phyloP scores from a whole-genome alignment of 78 protist genomes.

The Isochrysis galbana region DNA sequence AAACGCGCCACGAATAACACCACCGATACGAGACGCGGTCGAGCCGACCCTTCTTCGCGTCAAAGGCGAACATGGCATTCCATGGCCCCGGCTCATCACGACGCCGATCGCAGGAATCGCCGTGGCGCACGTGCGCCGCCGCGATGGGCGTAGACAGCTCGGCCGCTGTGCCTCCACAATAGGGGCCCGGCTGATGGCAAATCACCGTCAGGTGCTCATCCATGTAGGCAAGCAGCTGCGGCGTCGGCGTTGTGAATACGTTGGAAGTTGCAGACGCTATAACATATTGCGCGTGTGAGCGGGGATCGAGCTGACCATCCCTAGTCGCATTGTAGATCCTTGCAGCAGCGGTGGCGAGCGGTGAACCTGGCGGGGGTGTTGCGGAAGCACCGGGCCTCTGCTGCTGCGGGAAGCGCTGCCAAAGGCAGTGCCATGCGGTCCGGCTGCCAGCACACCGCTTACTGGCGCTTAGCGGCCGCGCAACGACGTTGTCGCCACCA shows the following conservation, averaged over 20 bases:
- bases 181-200: not conserved
- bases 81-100: not conserved
- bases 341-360: not conserved
- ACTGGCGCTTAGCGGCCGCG: not conserved
- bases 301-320: not conserved
- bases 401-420: conserved; percentile 15
- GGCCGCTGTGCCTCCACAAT: not conserved
- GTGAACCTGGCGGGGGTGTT: not conserved
- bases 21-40: not conserved
- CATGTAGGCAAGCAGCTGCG: not conserved
- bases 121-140: conserved; percentile 6
- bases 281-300: not conserved
- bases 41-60: not conserved
- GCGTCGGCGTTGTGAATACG: not conserved
- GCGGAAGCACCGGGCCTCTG: not conserved
- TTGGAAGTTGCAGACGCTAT: not conserved
- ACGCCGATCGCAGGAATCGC: not conserved
- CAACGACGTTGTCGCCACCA: not conserved
- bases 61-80: not conserved
- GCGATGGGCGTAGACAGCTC: not conserved
- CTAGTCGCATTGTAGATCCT: not conserved
- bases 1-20: not conserved
- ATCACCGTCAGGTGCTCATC: not conserved
- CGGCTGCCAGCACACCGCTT: not conserved
- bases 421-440: not conserved